phyloP scores from a whole-genome alignment of 2,329 filamentous ascomycete species.

The Aspergillus viridinutans region DNA sequence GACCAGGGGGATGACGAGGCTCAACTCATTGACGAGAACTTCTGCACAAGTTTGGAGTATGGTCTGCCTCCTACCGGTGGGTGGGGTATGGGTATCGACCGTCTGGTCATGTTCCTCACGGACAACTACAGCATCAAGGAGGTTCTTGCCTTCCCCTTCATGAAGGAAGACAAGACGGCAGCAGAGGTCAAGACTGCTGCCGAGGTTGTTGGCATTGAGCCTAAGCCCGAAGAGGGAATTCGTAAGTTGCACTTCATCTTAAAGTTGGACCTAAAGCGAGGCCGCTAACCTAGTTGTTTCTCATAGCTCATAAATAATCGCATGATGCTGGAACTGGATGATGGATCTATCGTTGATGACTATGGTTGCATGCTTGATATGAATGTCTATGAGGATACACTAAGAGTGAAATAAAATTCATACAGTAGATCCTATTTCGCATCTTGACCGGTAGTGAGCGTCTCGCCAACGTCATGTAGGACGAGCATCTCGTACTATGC shows the following conservation, averaged over 20 bases:
- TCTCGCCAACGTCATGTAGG: no score
- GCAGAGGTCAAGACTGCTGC: conserved; percentile 50
- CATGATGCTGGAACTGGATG: conserved; percentile 5
- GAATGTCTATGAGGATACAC: conserved; percentile 22
- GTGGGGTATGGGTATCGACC: conserved; percentile 94
- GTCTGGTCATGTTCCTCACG: conserved; percentile 91
- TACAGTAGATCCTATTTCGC: conserved; percentile 4
- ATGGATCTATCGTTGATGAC: conserved; percentile 13
- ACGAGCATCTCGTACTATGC: no score
- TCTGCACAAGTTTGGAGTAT: conserved; percentile 84
- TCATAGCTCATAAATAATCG: conserved; percentile 32
- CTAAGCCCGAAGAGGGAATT: conserved; percentile 59
- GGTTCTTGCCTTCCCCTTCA: conserved; percentile 93
- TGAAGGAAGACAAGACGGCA: conserved; percentile 75
- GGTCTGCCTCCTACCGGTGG: conserved; percentile 90
- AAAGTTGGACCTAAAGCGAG: conserved; percentile 3
- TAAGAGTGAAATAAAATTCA: conserved; percentile 14
- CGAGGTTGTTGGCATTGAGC: conserved; percentile 59
- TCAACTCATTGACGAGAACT: conserved; percentile 92
- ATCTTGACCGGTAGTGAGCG: background rate
- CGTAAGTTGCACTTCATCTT: conserved; percentile 30
- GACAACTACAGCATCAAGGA: conserved; percentile 96
- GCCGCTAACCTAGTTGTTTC: conserved; percentile 17
- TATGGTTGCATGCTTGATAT: conserved; percentile 16
- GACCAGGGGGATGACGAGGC: conserved; percentile 96